Evolutionary conservation across 345 rosid species (phyloP).

Genomic region (Linum trigynum): DNA sequence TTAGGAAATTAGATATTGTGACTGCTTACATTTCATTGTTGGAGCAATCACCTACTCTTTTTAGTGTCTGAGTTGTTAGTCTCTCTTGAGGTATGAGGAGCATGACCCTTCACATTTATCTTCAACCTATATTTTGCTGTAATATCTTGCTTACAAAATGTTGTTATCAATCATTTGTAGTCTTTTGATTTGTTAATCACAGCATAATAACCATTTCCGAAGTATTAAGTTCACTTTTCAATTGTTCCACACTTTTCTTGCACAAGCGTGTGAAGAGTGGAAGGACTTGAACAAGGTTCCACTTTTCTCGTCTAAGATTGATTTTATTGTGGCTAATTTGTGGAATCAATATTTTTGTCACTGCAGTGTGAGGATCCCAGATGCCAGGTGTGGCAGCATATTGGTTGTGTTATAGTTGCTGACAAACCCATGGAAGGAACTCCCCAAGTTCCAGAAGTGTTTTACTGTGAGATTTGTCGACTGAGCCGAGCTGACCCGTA

Average conservation of each 20-base stretch:
- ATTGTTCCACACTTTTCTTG: neutral
- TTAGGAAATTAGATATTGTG: too few species aligned
- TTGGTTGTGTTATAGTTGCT: constrained; percentile 25
- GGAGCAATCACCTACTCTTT: too few species aligned
- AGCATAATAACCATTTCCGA: too few species aligned
- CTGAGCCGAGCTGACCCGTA: constrained; percentile 38
- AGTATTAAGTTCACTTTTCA: too few species aligned
- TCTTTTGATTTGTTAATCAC: too few species aligned
- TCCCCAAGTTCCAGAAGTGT: constrained; percentile 15
- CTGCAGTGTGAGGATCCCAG: constrained; percentile 31
- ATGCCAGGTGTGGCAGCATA: constrained; percentile 31
- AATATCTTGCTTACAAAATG: too few species aligned
- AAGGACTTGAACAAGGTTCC: neutral
- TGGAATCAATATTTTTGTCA: constrained; percentile 1
- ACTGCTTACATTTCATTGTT: too few species aligned
- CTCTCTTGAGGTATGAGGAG: too few species aligned
- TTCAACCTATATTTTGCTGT: too few species aligned
- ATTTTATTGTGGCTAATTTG: neutral
- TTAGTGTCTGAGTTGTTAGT: too few species aligned
- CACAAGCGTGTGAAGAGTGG: neutral
- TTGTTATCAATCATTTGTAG: too few species aligned
- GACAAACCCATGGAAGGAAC: constrained; percentile 21
- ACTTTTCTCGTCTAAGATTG: neutral
- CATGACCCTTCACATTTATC: too few species aligned
- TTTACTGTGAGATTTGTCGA: constrained; percentile 33